Conservation (phyloP, 176 grass and related monocot species). For the Zoysia pacifica region DNA sequence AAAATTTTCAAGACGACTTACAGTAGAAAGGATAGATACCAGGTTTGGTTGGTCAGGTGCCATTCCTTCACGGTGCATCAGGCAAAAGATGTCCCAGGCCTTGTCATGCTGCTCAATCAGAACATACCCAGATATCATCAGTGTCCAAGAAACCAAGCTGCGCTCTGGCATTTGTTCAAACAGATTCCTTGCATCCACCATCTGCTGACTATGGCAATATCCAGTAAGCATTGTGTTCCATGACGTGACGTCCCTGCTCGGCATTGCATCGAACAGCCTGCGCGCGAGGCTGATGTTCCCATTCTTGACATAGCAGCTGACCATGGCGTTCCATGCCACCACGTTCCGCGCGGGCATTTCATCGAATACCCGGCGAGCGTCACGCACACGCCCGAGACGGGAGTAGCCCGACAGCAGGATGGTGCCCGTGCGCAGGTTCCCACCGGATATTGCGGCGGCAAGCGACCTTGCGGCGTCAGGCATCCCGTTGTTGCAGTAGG, state of each 20-base stretch:
- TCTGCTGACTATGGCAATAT: slow-evolving; percentile 57
- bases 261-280: slow-evolving; percentile 60
- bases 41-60: slow-evolving; percentile 59
- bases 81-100: slow-evolving; percentile 53
- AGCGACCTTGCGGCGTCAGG: slow-evolving; percentile 39
- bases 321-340: slow-evolving; percentile 64
- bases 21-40: slow-evolving; percentile 45
- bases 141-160: slow-evolving; percentile 58
- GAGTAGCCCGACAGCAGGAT: slow-evolving; percentile 51
- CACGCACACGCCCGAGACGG: slow-evolving; percentile 32
- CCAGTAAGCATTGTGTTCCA: slow-evolving; percentile 81
- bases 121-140: slow-evolving; percentile 76
- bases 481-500: slow-evolving; percentile 46
- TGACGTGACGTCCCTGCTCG: slow-evolving; percentile 41
- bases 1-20: slow-evolving; percentile 36
- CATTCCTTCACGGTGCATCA: slow-evolving; percentile 52
- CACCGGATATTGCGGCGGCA: slow-evolving; percentile 36
- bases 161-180: slow-evolving; percentile 55
- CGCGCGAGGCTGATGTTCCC: slow-evolving; percentile 49
- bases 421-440: slow-evolving; percentile 45
- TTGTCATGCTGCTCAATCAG: slow-evolving; percentile 48
- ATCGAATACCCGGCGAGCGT: slow-evolving; percentile 60
- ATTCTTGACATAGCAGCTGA: slow-evolving; percentile 57
- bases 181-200: slow-evolving; percentile 44
- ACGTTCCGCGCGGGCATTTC: slow-evolving; percentile 53